These are phyloP conservation scores for Trichoderma lentiforme DNA, from an alignment of 2,329 filamentous ascomycete species.

Conservation along the genomic window DNA sequence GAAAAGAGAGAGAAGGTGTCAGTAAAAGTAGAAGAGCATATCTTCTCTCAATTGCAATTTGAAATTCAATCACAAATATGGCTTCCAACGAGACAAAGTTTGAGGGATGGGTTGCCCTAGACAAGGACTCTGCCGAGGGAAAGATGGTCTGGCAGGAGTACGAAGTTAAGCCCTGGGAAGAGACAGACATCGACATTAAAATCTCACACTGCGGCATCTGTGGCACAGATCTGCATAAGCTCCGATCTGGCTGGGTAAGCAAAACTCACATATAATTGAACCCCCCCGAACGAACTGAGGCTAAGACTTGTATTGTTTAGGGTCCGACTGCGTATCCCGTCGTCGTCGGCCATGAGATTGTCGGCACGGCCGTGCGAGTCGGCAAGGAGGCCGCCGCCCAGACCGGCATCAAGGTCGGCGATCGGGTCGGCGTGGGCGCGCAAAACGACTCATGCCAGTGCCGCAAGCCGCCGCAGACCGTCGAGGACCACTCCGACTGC, in stretches of 20 bases:
- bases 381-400: constrained; percentile 40
- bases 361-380: constrained; percentile 54
- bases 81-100: constrained; percentile 4
- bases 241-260: constrained; percentile 15
- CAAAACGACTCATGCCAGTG: constrained; percentile 65
- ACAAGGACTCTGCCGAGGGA: background rate
- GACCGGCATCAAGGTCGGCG: constrained; percentile 53
- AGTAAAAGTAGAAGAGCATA: background rate
- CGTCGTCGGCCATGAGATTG: constrained; percentile 64
- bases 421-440: constrained; percentile 67
- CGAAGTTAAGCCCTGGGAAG: constrained; percentile 8
- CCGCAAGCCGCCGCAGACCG: constrained; percentile 39
- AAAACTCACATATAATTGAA: background rate
- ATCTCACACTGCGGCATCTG: constrained; percentile 14
- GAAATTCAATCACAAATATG: background rate
- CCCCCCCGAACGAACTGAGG: background rate
- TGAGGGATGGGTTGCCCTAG: constrained; percentile 4
- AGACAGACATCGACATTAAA: constrained; percentile 13
- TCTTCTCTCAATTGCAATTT: background rate
- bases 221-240: constrained; percentile 6
- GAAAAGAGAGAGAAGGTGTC: background rate
- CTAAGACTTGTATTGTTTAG: background rate
- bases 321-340: constrained; percentile 37
- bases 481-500: constrained; percentile 20
- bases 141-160: constrained; percentile 11